Conservation (phyloP, 139 green algal genomes). For the Trebouxia sp. region DNA sequence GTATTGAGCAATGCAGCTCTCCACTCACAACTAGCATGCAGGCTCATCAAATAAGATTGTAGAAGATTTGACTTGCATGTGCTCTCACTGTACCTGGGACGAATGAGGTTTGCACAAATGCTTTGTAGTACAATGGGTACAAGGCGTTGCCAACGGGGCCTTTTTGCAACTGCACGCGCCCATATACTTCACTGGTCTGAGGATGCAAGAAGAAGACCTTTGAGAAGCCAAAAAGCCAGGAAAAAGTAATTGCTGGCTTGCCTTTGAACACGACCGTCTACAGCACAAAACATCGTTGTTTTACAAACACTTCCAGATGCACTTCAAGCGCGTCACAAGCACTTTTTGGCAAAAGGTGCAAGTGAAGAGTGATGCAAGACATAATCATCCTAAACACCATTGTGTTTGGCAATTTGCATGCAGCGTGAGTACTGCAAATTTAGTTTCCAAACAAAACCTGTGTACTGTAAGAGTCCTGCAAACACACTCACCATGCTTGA, state of each 20-base stretch:
- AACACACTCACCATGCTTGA: not conserved
- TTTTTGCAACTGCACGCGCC: slow-evolving; percentile 10
- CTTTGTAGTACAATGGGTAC: slow-evolving; percentile 36
- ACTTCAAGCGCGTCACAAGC: too few species aligned
- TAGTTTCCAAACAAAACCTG: not conserved
- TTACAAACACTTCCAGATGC: not conserved
- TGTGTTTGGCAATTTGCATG: too few species aligned
- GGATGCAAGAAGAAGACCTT: slow-evolving; percentile 35
- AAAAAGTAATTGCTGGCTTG: not conserved
- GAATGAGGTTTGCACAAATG: slow-evolving; percentile 1
- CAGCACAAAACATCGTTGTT: not conserved
- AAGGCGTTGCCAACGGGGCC: slow-evolving; percentile 29
- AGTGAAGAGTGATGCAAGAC: too few species aligned
- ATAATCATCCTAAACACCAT: too few species aligned
- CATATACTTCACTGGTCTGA: slow-evolving; percentile 7
- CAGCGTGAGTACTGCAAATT: too few species aligned
- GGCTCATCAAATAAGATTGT: too few species aligned
- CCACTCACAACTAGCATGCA: too few species aligned
- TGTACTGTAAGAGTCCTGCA: not conserved
- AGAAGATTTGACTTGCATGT: too few species aligned
- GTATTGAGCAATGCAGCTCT: too few species aligned
- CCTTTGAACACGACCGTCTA: slow-evolving; percentile 28
- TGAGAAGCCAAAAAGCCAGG: slow-evolving; percentile 18
- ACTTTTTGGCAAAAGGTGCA: too few species aligned
- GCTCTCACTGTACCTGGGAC: not conserved